These are phyloP conservation scores for Pseudogymnoascus sp. DNA, from an alignment of 2,329 filamentous ascomycete genomes.

Conservation along the genomic window DNA sequence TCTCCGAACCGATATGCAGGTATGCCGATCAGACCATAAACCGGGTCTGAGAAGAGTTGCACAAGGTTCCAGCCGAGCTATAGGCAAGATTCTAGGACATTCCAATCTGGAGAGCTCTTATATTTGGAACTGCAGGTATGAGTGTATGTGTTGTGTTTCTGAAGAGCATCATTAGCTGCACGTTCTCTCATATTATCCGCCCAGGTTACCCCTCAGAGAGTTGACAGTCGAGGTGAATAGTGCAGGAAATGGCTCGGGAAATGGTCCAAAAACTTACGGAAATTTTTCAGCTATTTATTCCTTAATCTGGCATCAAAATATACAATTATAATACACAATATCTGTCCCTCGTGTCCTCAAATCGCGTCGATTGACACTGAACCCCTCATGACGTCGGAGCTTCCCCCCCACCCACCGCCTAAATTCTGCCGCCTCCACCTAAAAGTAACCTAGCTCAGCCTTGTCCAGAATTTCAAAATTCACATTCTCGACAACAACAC, in stretches of 20 bases:
- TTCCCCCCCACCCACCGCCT: slow-evolving; percentile 1
- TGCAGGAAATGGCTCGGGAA: background rate
- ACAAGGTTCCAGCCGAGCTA: background rate
- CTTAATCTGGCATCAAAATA: background rate
- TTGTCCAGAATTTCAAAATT: slow-evolving; percentile 10
- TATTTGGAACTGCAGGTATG: background rate
- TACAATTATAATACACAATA: background rate
- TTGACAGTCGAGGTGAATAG: background rate
- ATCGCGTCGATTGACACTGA: background rate
- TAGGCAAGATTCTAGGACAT: background rate
- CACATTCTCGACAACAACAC: slow-evolving; percentile 3
- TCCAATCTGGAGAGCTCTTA: background rate
- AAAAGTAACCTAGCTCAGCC: slow-evolving; percentile 3
- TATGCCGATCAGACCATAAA: background rate
- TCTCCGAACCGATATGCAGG: slow-evolving; percentile 1
- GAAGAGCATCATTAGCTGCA: background rate
- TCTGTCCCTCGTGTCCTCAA: background rate
- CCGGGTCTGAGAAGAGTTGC: background rate
- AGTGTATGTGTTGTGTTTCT: background rate
- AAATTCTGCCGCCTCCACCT: slow-evolving; percentile 1
- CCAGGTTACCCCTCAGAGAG: background rate
- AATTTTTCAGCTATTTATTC: background rate
- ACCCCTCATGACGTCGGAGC: slow-evolving; percentile 7
- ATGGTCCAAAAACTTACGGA: background rate
- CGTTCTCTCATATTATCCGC: slow-evolving; percentile 4